These are phyloP conservation scores for Globisporangium yorkense DNA, from an alignment of 352 stramenopile genomes.

Conservation along the genomic window DNA sequence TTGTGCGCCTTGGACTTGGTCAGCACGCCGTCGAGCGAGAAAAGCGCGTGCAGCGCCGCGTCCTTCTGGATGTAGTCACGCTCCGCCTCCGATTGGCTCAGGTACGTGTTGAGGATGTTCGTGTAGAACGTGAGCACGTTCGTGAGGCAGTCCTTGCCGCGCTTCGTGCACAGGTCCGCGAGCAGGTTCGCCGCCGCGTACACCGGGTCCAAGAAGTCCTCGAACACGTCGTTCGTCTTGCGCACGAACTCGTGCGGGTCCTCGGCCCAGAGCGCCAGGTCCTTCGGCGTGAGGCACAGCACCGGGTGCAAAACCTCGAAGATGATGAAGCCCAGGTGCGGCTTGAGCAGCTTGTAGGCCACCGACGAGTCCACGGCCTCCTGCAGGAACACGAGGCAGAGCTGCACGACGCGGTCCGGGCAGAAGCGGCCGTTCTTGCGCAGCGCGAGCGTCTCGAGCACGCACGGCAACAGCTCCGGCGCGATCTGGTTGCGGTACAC, in stretches of 20 bases:
- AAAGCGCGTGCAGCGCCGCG: slow-evolving; percentile 91
- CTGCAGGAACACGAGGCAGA: slow-evolving; percentile 92
- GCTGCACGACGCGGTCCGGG: slow-evolving; percentile 94
- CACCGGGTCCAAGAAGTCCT: slow-evolving; percentile 95
- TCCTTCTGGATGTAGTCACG: slow-evolving; percentile 96
- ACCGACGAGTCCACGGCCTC: slow-evolving; percentile 92
- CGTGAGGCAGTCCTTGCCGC: slow-evolving; percentile 92
- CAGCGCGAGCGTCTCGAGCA: slow-evolving; percentile 91
- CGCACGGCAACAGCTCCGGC: slow-evolving; percentile 65
- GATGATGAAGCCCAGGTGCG: slow-evolving; percentile 95
- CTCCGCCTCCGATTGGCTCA: slow-evolving; percentile 50
- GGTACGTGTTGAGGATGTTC: slow-evolving; percentile 91
- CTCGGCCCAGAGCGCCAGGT: slow-evolving; percentile 94
- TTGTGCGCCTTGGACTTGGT: slow-evolving; percentile 94
- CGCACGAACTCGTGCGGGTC: slow-evolving; percentile 98
- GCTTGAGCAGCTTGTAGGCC: slow-evolving; percentile 97
- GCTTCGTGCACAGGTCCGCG: slow-evolving; percentile 92
- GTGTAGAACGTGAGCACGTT: slow-evolving; percentile 91
- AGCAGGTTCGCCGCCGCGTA: slow-evolving; percentile 94
- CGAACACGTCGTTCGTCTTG: slow-evolving; percentile 96
- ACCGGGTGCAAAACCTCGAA: slow-evolving; percentile 96
- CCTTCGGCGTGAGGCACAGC: slow-evolving; percentile 91
- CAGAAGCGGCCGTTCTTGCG: slow-evolving; percentile 93
- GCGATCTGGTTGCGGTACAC: slow-evolving; percentile 93
- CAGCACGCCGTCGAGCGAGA: slow-evolving; percentile 89